Evolutionary conservation across 768 basidiomycete genomes (phyloP), one percentile per base, ranked within the genome.

Genomic region (Pisolithus microcarpus): DNA sequence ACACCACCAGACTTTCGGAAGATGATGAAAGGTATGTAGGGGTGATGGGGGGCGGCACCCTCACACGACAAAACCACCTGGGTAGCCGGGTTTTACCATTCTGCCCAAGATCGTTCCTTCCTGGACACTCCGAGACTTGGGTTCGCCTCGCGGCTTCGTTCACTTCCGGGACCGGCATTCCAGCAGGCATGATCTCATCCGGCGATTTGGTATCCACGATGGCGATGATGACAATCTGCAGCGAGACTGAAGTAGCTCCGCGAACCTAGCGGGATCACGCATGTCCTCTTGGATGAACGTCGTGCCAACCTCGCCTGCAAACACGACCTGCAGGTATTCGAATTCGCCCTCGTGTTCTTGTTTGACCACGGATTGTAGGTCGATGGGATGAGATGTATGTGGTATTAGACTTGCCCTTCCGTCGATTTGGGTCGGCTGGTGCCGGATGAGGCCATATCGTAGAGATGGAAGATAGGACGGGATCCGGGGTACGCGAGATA

Each of bases 261-360:
- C 77, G 67, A 92, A 96, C 3, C 74, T 69, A 30, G 76, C 67
- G 21, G 74, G 72, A 6, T 71, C 68, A 48, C 75, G 71, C 16
- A 75, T 69, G 38, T 75, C 76, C 66, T 91, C 87, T 67, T 94
- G 92, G 0, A 92, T 91, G 66, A 94, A 95, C 7, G 92, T 91
- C 55, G 71, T 60, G 1, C 93, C 83, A 11, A 95, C 72, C 58
- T 87, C 89, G 48, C 74, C 72, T n/a, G 80, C 77, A 65, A 95
- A 94, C 23, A 81, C 70, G 30, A 52, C 37, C 55, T 76, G 75
- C 16, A 90, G 75, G 59, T 84, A 77, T 19, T 81, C 74, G 49
- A 87, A 61, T 37, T 91, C 68, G 23, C 79, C 83, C 3, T 72
- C 61, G 19, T 72, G 56, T 23, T 52, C 51, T 38, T 58, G 62